Evolutionary conservation across 2,329 filamentous ascomycete genomes (phyloP).

Genomic region (Fusarium musae): DNA sequence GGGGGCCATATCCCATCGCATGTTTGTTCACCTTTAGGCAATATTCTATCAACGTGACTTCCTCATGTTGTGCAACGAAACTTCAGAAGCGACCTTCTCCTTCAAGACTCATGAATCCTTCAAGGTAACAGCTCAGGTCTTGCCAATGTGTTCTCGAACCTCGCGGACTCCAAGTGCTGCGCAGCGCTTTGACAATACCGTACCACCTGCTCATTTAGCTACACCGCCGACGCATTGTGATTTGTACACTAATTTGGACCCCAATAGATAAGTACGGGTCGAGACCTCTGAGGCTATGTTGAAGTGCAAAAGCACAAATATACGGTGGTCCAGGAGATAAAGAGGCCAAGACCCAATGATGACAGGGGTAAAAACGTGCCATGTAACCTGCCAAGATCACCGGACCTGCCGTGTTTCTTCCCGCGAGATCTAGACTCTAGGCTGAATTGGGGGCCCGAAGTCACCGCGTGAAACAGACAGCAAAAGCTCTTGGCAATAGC

Average conservation of each 20-base stretch:
- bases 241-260: background rate
- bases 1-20: background rate
- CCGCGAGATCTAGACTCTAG: background rate
- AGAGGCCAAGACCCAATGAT: background rate
- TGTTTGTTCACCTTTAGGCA: background rate
- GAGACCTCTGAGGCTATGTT: background rate
- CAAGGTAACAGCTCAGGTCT: rapidly evolving
- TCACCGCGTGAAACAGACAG: too few relatives aligned
- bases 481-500: background rate
- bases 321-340: background rate
- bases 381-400: background rate
- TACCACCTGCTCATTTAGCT: background rate
- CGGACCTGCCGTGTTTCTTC: background rate
- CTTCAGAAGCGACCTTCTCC: background rate
- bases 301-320: background rate
- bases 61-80: background rate
- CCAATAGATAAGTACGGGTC: background rate
- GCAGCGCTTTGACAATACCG: background rate
- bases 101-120: background rate
- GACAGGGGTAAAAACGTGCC: background rate
- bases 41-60: background rate
- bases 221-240: background rate
- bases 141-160: background rate
- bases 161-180: background rate
- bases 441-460: background rate